Percentiles rank a stretch among this genome's conserved stretches.
These are phyloP conservation scores for Jamesozyma rosinii DNA, from an alignment of 805 yeast genomes.

Conservation along the genomic window DNA sequence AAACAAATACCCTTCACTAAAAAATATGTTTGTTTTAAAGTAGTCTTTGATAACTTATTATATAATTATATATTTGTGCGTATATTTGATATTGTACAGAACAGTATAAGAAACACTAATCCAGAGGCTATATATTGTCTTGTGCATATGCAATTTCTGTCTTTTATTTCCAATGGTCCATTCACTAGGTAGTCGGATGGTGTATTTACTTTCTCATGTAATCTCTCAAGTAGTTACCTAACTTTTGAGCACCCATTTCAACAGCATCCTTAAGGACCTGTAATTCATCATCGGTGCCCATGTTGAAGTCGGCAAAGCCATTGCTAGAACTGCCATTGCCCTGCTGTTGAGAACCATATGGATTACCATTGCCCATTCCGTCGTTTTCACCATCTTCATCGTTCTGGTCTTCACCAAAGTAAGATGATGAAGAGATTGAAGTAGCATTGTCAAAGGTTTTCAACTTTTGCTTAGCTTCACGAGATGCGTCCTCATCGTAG, in stretches of 20 bases:
- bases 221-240: conserved; percentile 79
- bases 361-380: conserved; percentile 9
- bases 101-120: background rate
- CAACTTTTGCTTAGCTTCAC: conserved; percentile 74
- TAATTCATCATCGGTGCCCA: conserved; percentile 80
- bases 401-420: conserved; percentile 79
- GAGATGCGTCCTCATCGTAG: conserved; percentile 66
- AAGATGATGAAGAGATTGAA: conserved; percentile 83
- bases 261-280: conserved; percentile 82
- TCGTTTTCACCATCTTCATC: conserved; percentile 22
- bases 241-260: conserved; percentile 86
- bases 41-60: background rate
- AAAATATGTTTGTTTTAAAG: background rate
- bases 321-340: conserved; percentile 19
- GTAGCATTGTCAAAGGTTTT: conserved; percentile 79
- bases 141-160: background rate
- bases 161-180: background rate
- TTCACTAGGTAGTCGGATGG: background rate
- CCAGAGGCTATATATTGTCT: background rate
- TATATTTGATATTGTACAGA: background rate
- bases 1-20: too few relatives aligned
- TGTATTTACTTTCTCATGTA: conserved; percentile 43
- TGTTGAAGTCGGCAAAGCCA: conserved; percentile 58
- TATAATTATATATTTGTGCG: background rate
- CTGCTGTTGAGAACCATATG: conserved; percentile 7